phyloP scores from a whole-genome alignment of 192 early-diverging fungal genomes.

The Funneliformis geosporum region DNA sequence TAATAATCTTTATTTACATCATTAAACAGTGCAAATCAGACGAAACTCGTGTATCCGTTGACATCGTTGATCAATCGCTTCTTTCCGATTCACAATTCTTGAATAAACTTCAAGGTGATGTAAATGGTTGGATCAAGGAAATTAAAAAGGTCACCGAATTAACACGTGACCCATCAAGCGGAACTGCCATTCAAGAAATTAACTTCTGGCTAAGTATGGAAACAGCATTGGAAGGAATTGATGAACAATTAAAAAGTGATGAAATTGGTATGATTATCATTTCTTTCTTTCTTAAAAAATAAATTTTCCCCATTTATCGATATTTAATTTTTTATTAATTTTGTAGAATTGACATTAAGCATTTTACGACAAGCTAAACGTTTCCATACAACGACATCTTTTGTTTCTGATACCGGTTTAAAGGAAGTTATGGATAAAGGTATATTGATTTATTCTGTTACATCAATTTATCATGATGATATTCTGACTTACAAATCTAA shows the following conservation, averaged over 20 bases:
- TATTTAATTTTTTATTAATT: slow-evolving; percentile 4
- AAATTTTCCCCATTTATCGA: not conserved
- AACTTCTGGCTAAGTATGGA: slow-evolving; percentile 99
- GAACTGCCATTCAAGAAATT: slow-evolving; percentile 96
- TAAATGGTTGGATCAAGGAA: slow-evolving; percentile 99
- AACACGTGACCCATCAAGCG: slow-evolving; percentile 82
- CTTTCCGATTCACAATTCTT: slow-evolving; percentile 84
- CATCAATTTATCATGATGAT: not conserved
- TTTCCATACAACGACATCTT: slow-evolving; percentile 96
- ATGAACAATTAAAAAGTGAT: slow-evolving; percentile 93
- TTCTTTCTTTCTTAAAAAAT: not conserved
- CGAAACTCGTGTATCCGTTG: slow-evolving; percentile 66
- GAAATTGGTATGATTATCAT: slow-evolving; percentile 57
- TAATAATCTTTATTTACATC: not conserved
- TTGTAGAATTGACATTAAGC: slow-evolving; percentile 83
- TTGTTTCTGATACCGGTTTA: slow-evolving; percentile 95
- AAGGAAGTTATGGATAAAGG: slow-evolving; percentile 90
- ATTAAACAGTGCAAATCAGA: slow-evolving; percentile 60
- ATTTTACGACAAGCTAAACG: slow-evolving; percentile 96
- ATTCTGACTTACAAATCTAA: not conserved
- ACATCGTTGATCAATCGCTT: slow-evolving; percentile 68
- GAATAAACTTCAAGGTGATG: slow-evolving; percentile 92
- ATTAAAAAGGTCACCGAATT: slow-evolving; percentile 97
- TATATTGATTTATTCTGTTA: slow-evolving; percentile 25
- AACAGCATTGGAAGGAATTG: slow-evolving; percentile 85